Percentiles rank a stretch among this genome's conserved stretches.
Evolutionary conservation across 1,284 basidiomycete species (phyloP).

Genomic region (Leucoagaricus sp.): DNA sequence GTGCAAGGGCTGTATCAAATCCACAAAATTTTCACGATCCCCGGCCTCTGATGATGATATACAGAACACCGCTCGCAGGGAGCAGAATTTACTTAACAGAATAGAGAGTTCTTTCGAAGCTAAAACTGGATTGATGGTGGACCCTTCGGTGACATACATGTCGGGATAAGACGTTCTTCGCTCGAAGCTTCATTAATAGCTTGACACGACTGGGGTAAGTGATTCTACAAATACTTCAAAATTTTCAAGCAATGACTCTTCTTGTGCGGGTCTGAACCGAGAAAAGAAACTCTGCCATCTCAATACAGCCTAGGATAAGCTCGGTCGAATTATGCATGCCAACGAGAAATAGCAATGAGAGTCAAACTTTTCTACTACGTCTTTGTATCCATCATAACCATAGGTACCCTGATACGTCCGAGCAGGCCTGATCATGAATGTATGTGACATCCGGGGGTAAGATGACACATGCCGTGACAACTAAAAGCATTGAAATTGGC

Average conservation of each 20-base stretch:
- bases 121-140: background rate
- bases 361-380: no score
- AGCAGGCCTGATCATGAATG: no score
- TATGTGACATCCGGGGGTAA: no score
- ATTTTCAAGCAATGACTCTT: background rate
- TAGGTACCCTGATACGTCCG: no score
- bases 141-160: background rate
- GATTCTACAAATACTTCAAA: background rate
- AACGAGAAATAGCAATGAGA: no score
- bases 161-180: background rate
- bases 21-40: background rate
- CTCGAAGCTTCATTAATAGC: background rate
- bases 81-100: no score
- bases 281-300: no score
- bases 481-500: background rate
- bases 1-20: background rate
- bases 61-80: no score
- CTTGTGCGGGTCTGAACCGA: background rate
- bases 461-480: no score
- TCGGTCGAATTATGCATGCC: no score
- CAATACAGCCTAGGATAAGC: no score
- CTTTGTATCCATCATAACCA: no score
- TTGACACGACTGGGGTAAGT: background rate
- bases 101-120: background rate
- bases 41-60: background rate